phyloP scores from a whole-genome alignment of 805 yeast species.

The Tetrapisispora pingtungensis region DNA sequence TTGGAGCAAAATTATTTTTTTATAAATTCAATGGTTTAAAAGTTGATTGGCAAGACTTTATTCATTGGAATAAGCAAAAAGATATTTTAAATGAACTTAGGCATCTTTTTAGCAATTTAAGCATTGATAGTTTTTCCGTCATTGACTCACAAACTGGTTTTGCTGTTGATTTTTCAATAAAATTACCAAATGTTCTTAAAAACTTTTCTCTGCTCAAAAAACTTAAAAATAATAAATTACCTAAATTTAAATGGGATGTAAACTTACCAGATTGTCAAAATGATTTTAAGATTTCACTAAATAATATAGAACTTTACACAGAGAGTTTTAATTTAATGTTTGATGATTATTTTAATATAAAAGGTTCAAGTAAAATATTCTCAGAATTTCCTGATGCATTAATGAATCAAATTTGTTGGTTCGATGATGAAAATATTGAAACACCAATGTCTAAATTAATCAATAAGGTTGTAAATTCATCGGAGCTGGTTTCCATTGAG shows the following conservation, averaged over 20 bases:
- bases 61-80: constrained; percentile 17
- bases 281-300: constrained; percentile 21
- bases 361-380: constrained; percentile 7
- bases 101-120: constrained; percentile 12
- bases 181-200: constrained; percentile 10
- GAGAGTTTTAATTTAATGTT: constrained; percentile 4
- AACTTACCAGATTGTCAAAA: constrained; percentile 31
- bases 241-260: constrained; percentile 31
- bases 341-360: constrained; percentile 5
- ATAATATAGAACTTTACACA: not conserved
- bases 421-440: constrained; percentile 24
- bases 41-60: constrained; percentile 4
- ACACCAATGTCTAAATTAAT: constrained; percentile 26
- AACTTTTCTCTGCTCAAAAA: constrained; percentile 12
- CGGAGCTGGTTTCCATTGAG: constrained; percentile 13
- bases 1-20: constrained; percentile 9
- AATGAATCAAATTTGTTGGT: constrained; percentile 21
- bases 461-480: constrained; percentile 15
- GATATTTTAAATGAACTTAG: constrained; percentile 10
- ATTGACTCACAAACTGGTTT: constrained; percentile 17
- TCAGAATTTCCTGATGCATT: constrained; percentile 18
- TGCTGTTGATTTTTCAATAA: constrained; percentile 11
- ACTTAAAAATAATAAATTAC: constrained; percentile 18
- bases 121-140: constrained; percentile 18
- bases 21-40: constrained; percentile 8